Conservation (phyloP, 495 filamentous ascomycete species). For the Darksidea phi region DNA sequence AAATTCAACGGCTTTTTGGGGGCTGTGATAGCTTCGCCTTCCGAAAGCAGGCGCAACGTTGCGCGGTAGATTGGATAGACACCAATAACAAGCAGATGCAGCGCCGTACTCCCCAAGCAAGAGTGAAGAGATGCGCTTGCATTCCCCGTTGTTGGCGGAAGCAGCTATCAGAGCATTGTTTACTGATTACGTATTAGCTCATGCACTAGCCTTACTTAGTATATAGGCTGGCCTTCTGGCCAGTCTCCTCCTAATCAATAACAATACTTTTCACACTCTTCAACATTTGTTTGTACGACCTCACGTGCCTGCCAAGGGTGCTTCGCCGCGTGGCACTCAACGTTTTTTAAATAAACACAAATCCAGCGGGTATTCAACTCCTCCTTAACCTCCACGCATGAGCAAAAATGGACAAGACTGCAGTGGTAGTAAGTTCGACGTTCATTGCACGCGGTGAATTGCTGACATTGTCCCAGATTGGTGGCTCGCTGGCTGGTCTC, state of each 20-base stretch:
- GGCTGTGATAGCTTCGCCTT: neutral
- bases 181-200: too few species aligned
- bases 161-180: too few species aligned
- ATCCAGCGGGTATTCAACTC: neutral
- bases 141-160: too few species aligned
- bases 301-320: neutral
- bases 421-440: neutral
- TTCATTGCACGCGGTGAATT: neutral
- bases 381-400: neutral
- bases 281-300: too few species aligned
- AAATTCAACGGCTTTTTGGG: neutral
- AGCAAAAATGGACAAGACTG: neutral
- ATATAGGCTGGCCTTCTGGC: neutral
- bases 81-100: neutral
- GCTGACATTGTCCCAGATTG: neutral
- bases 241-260: neutral
- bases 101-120: neutral
- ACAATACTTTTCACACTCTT: too few species aligned
- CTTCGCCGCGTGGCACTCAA: neutral
- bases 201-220: too few species aligned
- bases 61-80: neutral
- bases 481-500: neutral
- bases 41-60: neutral
- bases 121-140: too few species aligned
- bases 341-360: neutral